Conservation (phyloP, 352 stramenopile species). For the Pythium aristosporum region DNA sequence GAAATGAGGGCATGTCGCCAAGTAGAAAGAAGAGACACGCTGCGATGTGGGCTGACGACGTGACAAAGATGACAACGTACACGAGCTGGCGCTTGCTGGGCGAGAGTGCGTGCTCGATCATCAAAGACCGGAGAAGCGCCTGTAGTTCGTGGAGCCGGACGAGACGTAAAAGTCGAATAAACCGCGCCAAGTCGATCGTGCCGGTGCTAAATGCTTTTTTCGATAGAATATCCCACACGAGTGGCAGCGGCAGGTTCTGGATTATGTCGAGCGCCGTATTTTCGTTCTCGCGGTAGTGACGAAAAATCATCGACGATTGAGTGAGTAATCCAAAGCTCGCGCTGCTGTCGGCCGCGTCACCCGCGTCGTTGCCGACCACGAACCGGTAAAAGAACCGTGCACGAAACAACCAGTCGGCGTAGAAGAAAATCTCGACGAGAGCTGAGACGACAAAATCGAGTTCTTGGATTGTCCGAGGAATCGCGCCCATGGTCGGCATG, state of each 20-base stretch:
- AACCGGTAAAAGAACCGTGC: slow-evolving; percentile 42
- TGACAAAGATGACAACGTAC: slow-evolving; percentile 50
- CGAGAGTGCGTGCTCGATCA: slow-evolving; percentile 45
- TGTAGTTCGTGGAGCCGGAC: slow-evolving; percentile 48
- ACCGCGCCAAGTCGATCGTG: slow-evolving; percentile 30
- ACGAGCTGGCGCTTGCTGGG: slow-evolving; percentile 45
- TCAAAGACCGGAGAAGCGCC: slow-evolving; percentile 34
- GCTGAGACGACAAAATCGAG: slow-evolving; percentile 34
- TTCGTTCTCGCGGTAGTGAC: slow-evolving; percentile 46
- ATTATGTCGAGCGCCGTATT: slow-evolving; percentile 35
- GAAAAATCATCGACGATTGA: slow-evolving; percentile 28
- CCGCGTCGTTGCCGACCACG: slow-evolving; percentile 1
- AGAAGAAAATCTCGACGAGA: slow-evolving; percentile 62
- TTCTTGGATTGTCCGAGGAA: slow-evolving; percentile 37
- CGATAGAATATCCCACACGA: slow-evolving; percentile 58
- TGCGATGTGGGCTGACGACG: slow-evolving; percentile 39
- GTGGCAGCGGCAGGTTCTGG: slow-evolving; percentile 36
- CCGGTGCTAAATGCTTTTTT: slow-evolving; percentile 41
- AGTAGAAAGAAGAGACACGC: slow-evolving; percentile 62
- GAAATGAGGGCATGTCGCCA: slow-evolving; percentile 41
- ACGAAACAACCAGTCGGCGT: slow-evolving; percentile 45
- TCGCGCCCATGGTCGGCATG: slow-evolving; percentile 26
- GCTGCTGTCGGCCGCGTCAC: slow-evolving; percentile 10
- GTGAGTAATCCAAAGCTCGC: slow-evolving; percentile 22
- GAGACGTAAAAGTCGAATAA: slow-evolving; percentile 48